Evolutionary conservation across 768 basidiomycete genomes (phyloP).

Genomic region (Suillus luteus): DNA sequence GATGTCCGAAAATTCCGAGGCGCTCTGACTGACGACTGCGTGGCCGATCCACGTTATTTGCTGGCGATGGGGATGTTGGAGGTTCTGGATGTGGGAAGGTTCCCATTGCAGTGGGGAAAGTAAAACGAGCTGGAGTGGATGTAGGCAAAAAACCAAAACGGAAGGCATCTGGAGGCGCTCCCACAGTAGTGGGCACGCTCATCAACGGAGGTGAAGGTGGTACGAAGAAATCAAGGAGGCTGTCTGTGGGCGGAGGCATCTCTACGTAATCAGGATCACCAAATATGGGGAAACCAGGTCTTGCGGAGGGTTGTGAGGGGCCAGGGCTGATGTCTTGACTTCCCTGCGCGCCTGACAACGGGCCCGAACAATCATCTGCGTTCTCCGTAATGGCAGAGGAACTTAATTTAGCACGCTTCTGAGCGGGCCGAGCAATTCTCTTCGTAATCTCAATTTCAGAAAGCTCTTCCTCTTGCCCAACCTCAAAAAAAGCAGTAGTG

Average conservation of each 20-base stretch:
- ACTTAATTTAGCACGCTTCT: slow-evolving; percentile 52
- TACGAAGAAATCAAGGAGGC: slow-evolving; percentile 54
- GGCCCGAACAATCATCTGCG: slow-evolving; percentile 18
- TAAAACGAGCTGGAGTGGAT: slow-evolving; percentile 50
- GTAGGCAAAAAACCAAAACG: slow-evolving; percentile 53
- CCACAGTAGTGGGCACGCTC: slow-evolving; percentile 39
- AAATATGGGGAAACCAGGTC: slow-evolving; percentile 43
- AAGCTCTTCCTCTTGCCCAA: slow-evolving; percentile 40
- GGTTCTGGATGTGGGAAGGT: slow-evolving; percentile 37
- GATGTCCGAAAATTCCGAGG: slow-evolving; percentile 30
- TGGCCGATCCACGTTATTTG: slow-evolving; percentile 34
- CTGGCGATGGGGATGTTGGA: slow-evolving; percentile 37
- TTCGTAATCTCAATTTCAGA: slow-evolving; percentile 41
- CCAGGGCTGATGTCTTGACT: slow-evolving; percentile 20
- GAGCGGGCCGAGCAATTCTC: slow-evolving; percentile 44
- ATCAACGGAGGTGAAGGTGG: slow-evolving; percentile 43
- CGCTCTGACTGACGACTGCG: slow-evolving; percentile 36
- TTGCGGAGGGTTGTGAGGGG: slow-evolving; percentile 15
- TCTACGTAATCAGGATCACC: slow-evolving; percentile 37
- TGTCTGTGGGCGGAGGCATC: slow-evolving; percentile 52
- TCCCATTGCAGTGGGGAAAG: slow-evolving; percentile 40
- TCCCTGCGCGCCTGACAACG: slow-evolving; percentile 18
- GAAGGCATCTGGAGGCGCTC: slow-evolving; percentile 58
- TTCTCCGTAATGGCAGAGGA: slow-evolving; percentile 25
- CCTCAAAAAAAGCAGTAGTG: slow-evolving; percentile 43